Evolutionary conservation across 1,284 basidiomycete species (phyloP).

Genomic region (Porodaedalea pini): DNA sequence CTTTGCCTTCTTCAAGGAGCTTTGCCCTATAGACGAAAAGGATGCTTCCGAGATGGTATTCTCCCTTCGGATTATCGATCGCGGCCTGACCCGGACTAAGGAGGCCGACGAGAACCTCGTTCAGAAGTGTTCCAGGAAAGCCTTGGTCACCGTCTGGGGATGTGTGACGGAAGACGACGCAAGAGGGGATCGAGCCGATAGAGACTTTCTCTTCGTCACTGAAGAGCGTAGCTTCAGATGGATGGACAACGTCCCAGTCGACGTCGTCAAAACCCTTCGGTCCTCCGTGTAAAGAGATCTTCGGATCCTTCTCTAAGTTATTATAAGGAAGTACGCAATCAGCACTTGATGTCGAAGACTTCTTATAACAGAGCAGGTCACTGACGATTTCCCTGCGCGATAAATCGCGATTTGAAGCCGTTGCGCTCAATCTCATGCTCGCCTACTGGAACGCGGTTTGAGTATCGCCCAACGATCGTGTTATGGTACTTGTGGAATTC

Average conservation of each 20-base stretch:
- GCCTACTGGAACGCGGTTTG: slow-evolving; percentile 65
- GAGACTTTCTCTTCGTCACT: slow-evolving; percentile 48
- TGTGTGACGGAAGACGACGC: slow-evolving; percentile 53
- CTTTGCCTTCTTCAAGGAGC: slow-evolving; percentile 45
- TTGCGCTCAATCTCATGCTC: slow-evolving; percentile 50
- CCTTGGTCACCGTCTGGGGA: slow-evolving; percentile 67
- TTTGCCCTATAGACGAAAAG: slow-evolving; percentile 65
- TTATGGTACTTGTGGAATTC: slow-evolving; percentile 61
- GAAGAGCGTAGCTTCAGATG: slow-evolving; percentile 51
- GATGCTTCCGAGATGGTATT: slow-evolving; percentile 57
- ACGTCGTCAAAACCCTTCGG: slow-evolving; percentile 58
- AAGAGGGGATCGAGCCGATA: slow-evolving; percentile 36
- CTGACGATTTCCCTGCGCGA: slow-evolving; percentile 50
- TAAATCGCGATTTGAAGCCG: slow-evolving; percentile 47
- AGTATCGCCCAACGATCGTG: slow-evolving; percentile 66
- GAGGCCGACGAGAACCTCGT: slow-evolving; percentile 59
- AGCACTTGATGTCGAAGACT: neutral
- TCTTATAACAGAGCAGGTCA: neutral
- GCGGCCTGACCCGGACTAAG: slow-evolving; percentile 43
- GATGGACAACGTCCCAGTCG: slow-evolving; percentile 46
- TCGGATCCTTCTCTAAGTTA: slow-evolving; percentile 43
- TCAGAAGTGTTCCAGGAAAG: slow-evolving; percentile 55
- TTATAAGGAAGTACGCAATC: neutral
- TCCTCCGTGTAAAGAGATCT: slow-evolving; percentile 72
- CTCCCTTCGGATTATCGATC: slow-evolving; percentile 31